Evolutionary conservation across 1,139 yeast species (phyloP).

Genomic region (Hemisphaericaspora xylanilytica): DNA sequence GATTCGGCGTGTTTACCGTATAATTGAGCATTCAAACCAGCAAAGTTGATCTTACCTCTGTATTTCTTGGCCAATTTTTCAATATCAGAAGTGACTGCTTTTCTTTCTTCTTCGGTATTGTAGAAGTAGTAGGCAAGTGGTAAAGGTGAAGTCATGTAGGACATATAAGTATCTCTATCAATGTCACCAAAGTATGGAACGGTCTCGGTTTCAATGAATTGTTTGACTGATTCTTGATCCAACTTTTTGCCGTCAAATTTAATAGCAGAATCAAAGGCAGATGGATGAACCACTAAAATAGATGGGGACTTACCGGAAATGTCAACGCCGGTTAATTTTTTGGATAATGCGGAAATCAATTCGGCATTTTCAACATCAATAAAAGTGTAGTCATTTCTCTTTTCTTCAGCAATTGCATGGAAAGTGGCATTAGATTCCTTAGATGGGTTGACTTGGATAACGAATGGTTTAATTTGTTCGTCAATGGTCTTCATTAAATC

Average conservation of each 20-base stretch:
- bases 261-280: constrained; percentile 30
- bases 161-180: constrained; percentile 74
- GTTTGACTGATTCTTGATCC: constrained; percentile 37
- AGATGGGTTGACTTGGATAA: constrained; percentile 49
- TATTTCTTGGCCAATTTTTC: constrained; percentile 64
- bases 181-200: constrained; percentile 92
- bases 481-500: constrained; percentile 50
- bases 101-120: constrained; percentile 65
- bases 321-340: constrained; percentile 21
- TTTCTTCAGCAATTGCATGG: constrained; percentile 49
- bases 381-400: constrained; percentile 64
- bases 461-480: constrained; percentile 51
- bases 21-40: constrained; percentile 76
- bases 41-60: constrained; percentile 84
- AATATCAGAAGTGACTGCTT: constrained; percentile 50
- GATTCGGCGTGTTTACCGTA: constrained; percentile 89
- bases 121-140: constrained; percentile 92
- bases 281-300: constrained; percentile 40
- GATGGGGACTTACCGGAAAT: constrained; percentile 25
- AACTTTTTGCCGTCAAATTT: constrained; percentile 19
- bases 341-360: constrained; percentile 25
- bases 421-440: constrained; percentile 46
- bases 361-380: constrained; percentile 51
- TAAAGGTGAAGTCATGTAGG: constrained; percentile 66
- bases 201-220: constrained; percentile 65